Conservation (phyloP, 2,329 filamentous ascomycete genomes). For the Remersonia thermophila region DNA sequence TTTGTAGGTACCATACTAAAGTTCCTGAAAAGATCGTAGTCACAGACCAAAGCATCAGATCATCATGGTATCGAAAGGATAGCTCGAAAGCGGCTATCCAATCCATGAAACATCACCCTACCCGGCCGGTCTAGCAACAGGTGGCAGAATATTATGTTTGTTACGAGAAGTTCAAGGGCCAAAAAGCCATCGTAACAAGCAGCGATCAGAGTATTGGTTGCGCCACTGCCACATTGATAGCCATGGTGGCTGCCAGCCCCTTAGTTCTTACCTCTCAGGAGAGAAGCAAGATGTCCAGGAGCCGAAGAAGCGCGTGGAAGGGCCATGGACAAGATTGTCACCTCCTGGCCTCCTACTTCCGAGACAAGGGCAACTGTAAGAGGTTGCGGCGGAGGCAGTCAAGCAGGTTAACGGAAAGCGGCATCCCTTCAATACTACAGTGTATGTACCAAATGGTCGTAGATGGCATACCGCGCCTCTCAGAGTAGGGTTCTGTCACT, state of each 20-base stretch:
- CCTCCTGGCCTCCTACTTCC: slow-evolving; percentile 52
- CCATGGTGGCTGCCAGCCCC: slow-evolving; percentile 65
- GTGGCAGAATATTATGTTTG: no score
- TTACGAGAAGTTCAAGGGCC: slow-evolving; percentile 64
- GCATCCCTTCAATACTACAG: slow-evolving; percentile 63
- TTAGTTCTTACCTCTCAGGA: slow-evolving; percentile 62
- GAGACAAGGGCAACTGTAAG: slow-evolving; percentile 53
- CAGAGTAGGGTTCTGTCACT: no score
- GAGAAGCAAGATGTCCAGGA: slow-evolving; percentile 67
- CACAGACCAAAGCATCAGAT: no score
- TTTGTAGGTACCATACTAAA: no score
- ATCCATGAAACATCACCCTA: no score
- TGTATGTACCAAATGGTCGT: slow-evolving; percentile 66
- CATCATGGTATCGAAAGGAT: no score
- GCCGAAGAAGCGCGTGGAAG: slow-evolving; percentile 58
- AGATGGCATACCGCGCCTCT: slow-evolving; percentile 56
- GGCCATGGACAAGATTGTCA: slow-evolving; percentile 54
- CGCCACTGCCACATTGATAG: slow-evolving; percentile 63
- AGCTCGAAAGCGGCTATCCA: no score
- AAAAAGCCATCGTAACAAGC: slow-evolving; percentile 68
- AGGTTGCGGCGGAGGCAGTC: slow-evolving; percentile 55
- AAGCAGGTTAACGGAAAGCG: slow-evolving; percentile 51
- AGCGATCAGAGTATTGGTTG: slow-evolving; percentile 72
- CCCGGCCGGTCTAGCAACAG: no score
- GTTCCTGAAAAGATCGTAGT: no score